Percentiles rank a stretch among this genome's conserved stretches.
These are phyloP conservation scores for Prunus salicina DNA, from an alignment of 306 rosid genomes.

Conservation along the genomic window DNA sequence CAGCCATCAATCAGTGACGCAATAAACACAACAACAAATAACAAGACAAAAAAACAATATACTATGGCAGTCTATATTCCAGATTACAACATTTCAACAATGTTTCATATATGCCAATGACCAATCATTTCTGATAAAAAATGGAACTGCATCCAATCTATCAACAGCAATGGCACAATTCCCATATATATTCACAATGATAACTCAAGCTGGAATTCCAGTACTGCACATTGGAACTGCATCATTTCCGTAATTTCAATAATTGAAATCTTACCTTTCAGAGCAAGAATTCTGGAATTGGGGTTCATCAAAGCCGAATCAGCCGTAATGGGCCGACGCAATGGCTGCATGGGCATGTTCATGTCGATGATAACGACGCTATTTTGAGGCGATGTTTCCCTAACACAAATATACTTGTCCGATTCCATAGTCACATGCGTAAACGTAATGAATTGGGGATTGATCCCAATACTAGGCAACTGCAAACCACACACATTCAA, in stretches of 20 bases:
- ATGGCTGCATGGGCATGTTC: slow-evolving; percentile 80
- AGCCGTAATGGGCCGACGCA: slow-evolving; percentile 78
- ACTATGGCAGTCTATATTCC: neutral
- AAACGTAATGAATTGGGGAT: slow-evolving; percentile 69
- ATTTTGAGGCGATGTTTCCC: slow-evolving; percentile 74
- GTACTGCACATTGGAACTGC: neutral
- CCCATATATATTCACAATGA: neutral
- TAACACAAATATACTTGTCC: slow-evolving; percentile 73
- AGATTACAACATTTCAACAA: neutral
- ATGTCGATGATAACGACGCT: slow-evolving; percentile 73
- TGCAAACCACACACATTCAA: slow-evolving; percentile 22
- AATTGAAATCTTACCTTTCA: slow-evolving; percentile 41
- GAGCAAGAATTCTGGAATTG: slow-evolving; percentile 67
- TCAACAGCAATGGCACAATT: neutral
- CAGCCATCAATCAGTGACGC: neutral
- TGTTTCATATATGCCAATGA: neutral
- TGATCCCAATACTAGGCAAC: slow-evolving; percentile 72
- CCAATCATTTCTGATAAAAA: neutral
- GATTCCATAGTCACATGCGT: slow-evolving; percentile 88
- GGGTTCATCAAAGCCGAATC: slow-evolving; percentile 87
- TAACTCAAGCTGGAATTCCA: neutral
- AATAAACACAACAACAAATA: neutral
- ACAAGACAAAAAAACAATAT: neutral
- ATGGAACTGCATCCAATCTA: neutral
- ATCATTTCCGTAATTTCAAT: neutral